Conservation (phyloP, 2,329 filamentous ascomycete genomes). For the Venturia effusa region DNA sequence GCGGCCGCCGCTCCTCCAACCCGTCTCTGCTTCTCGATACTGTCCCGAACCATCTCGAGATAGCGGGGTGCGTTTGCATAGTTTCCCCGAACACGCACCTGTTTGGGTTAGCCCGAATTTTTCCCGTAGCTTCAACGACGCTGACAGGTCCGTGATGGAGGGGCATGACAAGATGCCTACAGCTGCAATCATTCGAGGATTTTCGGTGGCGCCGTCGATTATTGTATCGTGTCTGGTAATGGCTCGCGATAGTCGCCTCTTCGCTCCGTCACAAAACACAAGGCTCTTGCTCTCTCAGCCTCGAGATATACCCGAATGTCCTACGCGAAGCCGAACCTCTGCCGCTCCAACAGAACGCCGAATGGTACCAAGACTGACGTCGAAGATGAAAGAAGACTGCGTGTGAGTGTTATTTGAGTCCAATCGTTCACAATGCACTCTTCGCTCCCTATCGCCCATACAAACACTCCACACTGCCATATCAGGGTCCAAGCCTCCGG, state of each 20-base stretch:
- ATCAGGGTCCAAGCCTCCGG: not conserved
- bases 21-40: not conserved
- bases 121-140: not conserved
- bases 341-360: not conserved
- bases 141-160: not conserved
- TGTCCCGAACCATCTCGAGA: conserved; percentile 1
- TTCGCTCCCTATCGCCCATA: not conserved
- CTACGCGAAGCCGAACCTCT: not conserved
- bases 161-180: not conserved
- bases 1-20: not conserved
- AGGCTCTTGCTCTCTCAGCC: not conserved
- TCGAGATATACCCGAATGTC: not conserved
- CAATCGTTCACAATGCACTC: not conserved
- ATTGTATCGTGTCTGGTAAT: not conserved
- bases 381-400: not conserved
- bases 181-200: not conserved
- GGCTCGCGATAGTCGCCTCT: conserved; percentile 2
- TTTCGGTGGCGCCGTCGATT: not conserved
- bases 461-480: not conserved
- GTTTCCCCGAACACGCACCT: not conserved
- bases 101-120: not conserved
- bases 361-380: not conserved
- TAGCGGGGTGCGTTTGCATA: conserved; percentile 1
- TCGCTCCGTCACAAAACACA: not conserved
- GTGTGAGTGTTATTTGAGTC: not conserved